Evolutionary conservation across 1,139 yeast genomes (phyloP).

Genomic region (Hanseniaspora gamundiae): DNA sequence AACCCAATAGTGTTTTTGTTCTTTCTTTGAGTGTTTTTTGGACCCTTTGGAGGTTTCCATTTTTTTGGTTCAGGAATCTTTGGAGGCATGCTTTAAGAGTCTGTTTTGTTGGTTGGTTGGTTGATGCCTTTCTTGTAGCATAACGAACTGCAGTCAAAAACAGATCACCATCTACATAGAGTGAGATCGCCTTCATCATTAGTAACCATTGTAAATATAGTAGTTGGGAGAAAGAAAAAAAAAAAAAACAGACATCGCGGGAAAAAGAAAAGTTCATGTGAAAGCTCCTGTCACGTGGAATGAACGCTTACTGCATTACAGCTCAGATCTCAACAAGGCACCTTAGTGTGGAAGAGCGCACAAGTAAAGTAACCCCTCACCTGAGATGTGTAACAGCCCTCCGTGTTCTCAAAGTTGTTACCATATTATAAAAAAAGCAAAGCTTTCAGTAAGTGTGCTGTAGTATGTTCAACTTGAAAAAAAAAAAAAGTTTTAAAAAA

Average conservation of each 20-base stretch:
- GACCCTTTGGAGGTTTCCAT: slow-evolving; percentile 76
- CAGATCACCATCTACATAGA: neutral
- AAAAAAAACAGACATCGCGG: neutral
- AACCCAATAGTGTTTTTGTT: slow-evolving; percentile 76
- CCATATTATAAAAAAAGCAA: no score
- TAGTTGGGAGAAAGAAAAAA: neutral
- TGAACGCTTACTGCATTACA: no score
- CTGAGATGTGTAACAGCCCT: no score
- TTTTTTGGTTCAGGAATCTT: slow-evolving; percentile 35
- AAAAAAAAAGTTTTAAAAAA: neutral
- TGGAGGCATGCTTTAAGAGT: slow-evolving; percentile 28
- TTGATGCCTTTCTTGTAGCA: neutral
- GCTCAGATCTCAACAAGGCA: no score
- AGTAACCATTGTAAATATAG: no score
- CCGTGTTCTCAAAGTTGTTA: no score
- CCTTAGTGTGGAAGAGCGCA: no score
- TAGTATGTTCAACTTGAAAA: neutral
- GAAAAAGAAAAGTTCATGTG: neutral
- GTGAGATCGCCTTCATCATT: no score
- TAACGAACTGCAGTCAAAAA: no score
- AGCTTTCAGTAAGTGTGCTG: no score
- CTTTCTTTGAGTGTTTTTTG: slow-evolving; percentile 76
- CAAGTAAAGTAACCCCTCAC: no score
- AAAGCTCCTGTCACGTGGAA: no score
- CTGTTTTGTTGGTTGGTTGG: neutral